Evolutionary conservation across 1,284 basidiomycete genomes (phyloP), one percentile per base, ranked within the genome.

Genomic region (Kalmanozyma brasiliensis): DNA sequence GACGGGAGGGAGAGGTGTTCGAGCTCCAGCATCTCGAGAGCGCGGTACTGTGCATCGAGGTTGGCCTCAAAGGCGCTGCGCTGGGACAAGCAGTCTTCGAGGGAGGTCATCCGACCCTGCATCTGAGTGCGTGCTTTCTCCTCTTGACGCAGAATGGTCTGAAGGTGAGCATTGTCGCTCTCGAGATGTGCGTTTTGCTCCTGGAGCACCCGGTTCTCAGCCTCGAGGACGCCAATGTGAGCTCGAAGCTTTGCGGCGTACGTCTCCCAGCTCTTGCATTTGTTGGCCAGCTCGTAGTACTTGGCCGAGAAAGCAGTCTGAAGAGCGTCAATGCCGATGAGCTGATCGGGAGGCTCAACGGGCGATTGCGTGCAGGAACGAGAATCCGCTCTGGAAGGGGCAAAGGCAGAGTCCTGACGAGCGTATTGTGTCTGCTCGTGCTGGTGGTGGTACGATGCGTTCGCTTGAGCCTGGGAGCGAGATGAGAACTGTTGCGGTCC

Each of bases 221-320:
- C 60, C 22, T 69, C 68, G 46, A 78, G 65, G 0, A 59, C 73
- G 20, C 73, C 74, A 19, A 65, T 44, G 52, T 76, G 71, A 8
- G 76, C 74, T 22, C 62, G 57, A 19, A 79, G 65, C 59, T 74
- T 77, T 16, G 75, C 68, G 2, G 76, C 68, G 37, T 73, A 78
- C 34, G 48, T 58, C 44, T 79, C 74, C 77, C 77, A 79, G n/a
- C 61, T 63, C 33, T 72, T 75, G 69, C 76, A 77, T 47, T 79
- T 79, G 59, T 53, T 57, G 11, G 72, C 67, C 4, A 73, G 60
- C 52, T 74, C 71, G 45, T 72, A 66, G 52, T 72, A 74, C 42
- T 77, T 75, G 38, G 68, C 68, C 0, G 62, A 57, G 43, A 74
- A 78, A 9, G 72, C 74, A 17, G 67, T 64, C 24, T 74, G 66